Evolutionary conservation across 352 stramenopile genomes (phyloP).

Genomic region (Globisporangium camurandrum): DNA sequence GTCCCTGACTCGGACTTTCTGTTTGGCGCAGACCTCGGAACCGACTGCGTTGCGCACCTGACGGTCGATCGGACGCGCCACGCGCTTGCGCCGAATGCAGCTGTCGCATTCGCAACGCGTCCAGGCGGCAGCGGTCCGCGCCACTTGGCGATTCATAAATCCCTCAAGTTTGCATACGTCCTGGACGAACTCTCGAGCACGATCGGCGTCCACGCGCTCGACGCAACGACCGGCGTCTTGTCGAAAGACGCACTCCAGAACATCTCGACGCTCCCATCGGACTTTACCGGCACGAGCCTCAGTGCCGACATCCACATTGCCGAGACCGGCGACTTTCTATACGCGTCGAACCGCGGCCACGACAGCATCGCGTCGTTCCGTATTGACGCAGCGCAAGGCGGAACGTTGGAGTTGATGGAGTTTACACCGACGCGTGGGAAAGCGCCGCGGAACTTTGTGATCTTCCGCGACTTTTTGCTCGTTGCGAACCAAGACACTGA

Average conservation of each 20-base stretch:
- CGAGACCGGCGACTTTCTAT: constrained; percentile 27
- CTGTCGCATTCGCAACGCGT: constrained; percentile 30
- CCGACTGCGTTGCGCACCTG: constrained; percentile 59
- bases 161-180: constrained; percentile 51
- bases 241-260: constrained; percentile 37
- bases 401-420: constrained; percentile 18
- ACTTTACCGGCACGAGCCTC: constrained; percentile 31
- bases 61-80: constrained; percentile 27
- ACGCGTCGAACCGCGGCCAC: constrained; percentile 39
- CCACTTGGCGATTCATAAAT: constrained; percentile 67
- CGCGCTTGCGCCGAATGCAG: constrained; percentile 28
- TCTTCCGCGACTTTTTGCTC: constrained; percentile 22
- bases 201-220: constrained; percentile 50
- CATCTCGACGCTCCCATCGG: constrained; percentile 52
- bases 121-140: constrained; percentile 49
- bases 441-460: constrained; percentile 26
- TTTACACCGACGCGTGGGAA: constrained; percentile 23
- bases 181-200: constrained; percentile 60
- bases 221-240: constrained; percentile 34
- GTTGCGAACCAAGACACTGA: constrained; percentile 45
- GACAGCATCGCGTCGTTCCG: constrained; percentile 26
- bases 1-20: constrained; percentile 23
- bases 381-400: constrained; percentile 14
- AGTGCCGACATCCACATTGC: constrained; percentile 25
- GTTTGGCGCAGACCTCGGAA: constrained; percentile 59